Percentiles rank a stretch among this genome's conserved stretches.
phyloP scores from a whole-genome alignment of 495 filamentous ascomycete species.

The Penicillium coprophilum region DNA sequence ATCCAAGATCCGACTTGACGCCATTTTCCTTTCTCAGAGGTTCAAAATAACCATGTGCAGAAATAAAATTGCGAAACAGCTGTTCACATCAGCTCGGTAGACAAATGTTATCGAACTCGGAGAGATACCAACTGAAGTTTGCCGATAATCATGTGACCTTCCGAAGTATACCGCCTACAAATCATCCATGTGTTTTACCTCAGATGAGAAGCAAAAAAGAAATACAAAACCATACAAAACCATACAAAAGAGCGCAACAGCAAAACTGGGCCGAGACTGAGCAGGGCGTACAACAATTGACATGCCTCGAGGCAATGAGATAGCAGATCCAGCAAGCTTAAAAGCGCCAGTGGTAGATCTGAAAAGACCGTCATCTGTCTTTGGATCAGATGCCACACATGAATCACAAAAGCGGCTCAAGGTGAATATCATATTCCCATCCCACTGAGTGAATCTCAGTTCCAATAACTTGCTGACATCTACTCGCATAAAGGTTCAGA shows the following conservation, averaged over 20 bases:
- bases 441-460: not conserved
- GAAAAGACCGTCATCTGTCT: constrained; percentile 1
- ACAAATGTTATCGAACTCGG: not conserved
- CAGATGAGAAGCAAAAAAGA: not conserved
- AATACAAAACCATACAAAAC: no score
- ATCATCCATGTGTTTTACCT: not conserved
- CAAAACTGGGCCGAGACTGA: not conserved
- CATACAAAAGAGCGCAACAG: no score
- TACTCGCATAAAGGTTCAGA: not conserved
- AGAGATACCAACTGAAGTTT: constrained; percentile 3
- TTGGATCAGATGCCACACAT: not conserved
- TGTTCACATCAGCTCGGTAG: not conserved
- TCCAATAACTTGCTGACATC: not conserved
- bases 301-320: not conserved
- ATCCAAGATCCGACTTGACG: constrained; percentile 69
- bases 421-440: constrained; percentile 1
- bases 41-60: not conserved
- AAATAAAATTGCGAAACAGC: constrained; percentile 2
- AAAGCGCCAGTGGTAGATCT: not conserved
- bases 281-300: not conserved
- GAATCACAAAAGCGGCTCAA: not conserved
- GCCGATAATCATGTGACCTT: not conserved
- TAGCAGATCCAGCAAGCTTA: not conserved
- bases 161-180: not conserved
- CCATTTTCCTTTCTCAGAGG: constrained; percentile 50